Conservation (phyloP, 169 alveolate species). For the Eimeria mitis region DNA sequence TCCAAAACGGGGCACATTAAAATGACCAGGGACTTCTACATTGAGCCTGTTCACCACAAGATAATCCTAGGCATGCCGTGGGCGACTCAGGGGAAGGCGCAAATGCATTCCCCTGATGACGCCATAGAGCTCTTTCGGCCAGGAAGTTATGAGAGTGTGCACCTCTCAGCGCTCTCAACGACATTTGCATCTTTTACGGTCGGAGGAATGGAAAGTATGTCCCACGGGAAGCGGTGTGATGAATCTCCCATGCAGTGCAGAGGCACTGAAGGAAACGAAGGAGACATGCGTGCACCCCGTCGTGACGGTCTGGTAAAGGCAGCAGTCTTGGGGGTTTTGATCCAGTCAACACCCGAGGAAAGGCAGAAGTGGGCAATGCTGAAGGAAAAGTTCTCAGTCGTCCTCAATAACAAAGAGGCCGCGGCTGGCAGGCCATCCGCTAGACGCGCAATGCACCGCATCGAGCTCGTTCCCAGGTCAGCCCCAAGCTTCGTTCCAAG, state of each 20-base stretch:
- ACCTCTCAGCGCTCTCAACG: not conserved
- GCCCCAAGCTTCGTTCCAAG: not conserved
- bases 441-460: not conserved
- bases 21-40: too few species aligned
- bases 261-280: not conserved
- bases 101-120: too few species aligned
- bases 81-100: too few species aligned
- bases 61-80: too few species aligned
- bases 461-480: not conserved
- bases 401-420: not conserved
- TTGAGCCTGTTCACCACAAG: too few species aligned
- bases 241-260: not conserved
- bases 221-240: not conserved
- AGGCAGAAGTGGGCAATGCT: not conserved
- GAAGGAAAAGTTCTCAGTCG: not conserved
- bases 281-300: not conserved
- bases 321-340: not conserved
- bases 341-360: not conserved
- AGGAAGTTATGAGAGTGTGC: too few species aligned
- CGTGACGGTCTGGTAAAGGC: not conserved
- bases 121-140: too few species aligned
- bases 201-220: too few species aligned
- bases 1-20: too few species aligned
- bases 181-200: not conserved
- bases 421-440: not conserved